phyloP scores from a whole-genome alignment of 2,329 filamentous ascomycete species.

The Aspergillus quadrilineatus region DNA sequence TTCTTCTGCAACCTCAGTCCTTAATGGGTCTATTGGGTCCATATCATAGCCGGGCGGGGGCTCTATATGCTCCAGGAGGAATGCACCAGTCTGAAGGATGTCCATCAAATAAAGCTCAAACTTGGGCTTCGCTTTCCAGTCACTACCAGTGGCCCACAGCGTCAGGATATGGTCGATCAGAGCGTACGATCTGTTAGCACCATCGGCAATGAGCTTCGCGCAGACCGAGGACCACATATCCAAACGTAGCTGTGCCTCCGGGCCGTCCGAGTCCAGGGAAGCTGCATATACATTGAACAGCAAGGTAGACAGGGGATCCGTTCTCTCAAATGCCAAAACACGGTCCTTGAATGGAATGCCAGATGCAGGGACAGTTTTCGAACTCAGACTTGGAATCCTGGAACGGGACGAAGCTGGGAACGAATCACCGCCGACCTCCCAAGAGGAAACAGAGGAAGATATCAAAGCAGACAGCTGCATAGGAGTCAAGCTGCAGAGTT shows the following conservation, averaged over 20 bases:
- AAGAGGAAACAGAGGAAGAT: constrained; percentile 71
- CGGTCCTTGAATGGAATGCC: constrained; percentile 71
- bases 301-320: constrained; percentile 79
- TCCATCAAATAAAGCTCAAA: constrained; percentile 96
- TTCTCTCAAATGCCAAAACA: constrained; percentile 82
- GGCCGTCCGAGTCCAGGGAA: constrained; percentile 75
- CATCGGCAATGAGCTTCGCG: constrained; percentile 75
- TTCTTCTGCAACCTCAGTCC: constrained; percentile 77
- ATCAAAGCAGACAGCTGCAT: constrained; percentile 76
- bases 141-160: constrained; percentile 79
- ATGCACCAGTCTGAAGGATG: constrained; percentile 87
- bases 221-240: constrained; percentile 87
- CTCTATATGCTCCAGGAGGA: constrained; percentile 81
- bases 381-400: constrained; percentile 50
- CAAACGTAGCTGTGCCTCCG: constrained; percentile 74
- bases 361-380: constrained; percentile 48
- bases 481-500: constrained; percentile 72
- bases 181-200: constrained; percentile 72
- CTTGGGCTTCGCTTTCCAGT: constrained; percentile 85
- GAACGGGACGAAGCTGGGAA: constrained; percentile 64
- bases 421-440: constrained; percentile 76
- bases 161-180: constrained; percentile 83
- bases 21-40: constrained; percentile 66
- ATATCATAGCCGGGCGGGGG: constrained; percentile 70
- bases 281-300: constrained; percentile 89